phyloP scores from a whole-genome alignment of 441 rosid species.

The Bocquillonia castaneifolia region DNA sequence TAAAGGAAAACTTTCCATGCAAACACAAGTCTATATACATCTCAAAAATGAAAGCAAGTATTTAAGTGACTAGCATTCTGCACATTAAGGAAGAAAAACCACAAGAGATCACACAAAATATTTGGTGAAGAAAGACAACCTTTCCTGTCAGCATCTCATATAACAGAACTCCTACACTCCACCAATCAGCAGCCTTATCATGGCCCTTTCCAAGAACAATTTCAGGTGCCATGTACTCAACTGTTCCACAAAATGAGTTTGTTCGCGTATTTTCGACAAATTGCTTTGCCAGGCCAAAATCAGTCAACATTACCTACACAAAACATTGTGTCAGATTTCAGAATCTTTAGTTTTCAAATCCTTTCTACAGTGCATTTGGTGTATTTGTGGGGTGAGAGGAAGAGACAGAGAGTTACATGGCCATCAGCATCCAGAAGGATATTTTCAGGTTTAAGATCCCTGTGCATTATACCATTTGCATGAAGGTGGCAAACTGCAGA shows the following conservation, averaged over 20 bases:
- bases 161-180: slow-evolving; percentile 86
- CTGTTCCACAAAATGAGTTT: slow-evolving; percentile 86
- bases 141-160: slow-evolving; percentile 94
- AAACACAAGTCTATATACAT: neutral
- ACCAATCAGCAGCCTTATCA: slow-evolving; percentile 96
- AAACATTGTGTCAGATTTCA: slow-evolving; percentile 13
- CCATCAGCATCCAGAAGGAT: slow-evolving; percentile 80
- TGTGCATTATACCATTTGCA: slow-evolving; percentile 91
- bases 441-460: slow-evolving; percentile 97
- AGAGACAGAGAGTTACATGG: slow-evolving; percentile 49
- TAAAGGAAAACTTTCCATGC: neutral
- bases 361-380: neutral
- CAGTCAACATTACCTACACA: slow-evolving; percentile 66
- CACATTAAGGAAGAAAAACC: neutral
- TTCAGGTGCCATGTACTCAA: slow-evolving; percentile 96
- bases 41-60: slow-evolving; percentile 1
- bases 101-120: neutral
- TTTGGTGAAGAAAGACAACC: slow-evolving; percentile 35
- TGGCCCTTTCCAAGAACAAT: slow-evolving; percentile 83
- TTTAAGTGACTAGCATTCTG: neutral
- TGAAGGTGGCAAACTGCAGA: slow-evolving; percentile 92
- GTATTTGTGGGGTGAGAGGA: neutral
- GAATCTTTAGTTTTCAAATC: neutral
- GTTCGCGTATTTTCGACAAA: slow-evolving; percentile 80
- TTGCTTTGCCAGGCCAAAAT: slow-evolving; percentile 88